phyloP scores from a whole-genome alignment of 2,329 filamentous ascomycete genomes.

The Pseudogymnoascus sp. region DNA sequence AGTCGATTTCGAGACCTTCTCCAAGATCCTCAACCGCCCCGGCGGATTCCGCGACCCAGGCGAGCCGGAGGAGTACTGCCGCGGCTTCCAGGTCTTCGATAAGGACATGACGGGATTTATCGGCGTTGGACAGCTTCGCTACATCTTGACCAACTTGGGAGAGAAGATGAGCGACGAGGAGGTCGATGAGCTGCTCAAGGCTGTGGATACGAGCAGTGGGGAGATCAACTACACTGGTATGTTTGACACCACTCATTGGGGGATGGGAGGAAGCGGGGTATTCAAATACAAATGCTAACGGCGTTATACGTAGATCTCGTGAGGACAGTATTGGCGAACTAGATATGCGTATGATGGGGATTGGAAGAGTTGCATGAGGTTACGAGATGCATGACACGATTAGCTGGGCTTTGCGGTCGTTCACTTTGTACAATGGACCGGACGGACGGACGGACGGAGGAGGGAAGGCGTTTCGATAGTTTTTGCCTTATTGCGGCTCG shows the following conservation, averaged over 20 bases:
- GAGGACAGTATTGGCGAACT: constrained; percentile 81
- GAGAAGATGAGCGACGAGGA: constrained; percentile 99
- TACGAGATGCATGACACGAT: constrained; percentile 14
- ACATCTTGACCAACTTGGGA: constrained; percentile 93
- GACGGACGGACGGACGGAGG: neutral
- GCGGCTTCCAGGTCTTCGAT: constrained; percentile 98
- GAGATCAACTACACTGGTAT: constrained; percentile 96
- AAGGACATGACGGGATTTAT: constrained; percentile 99
- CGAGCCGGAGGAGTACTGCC: constrained; percentile 96
- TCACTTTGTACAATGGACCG: constrained; percentile 9
- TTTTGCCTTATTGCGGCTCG: constrained; percentile 12
- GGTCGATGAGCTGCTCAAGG: constrained; percentile 97
- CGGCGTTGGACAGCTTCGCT: constrained; percentile 93
- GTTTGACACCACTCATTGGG: constrained; percentile 26
- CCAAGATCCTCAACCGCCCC: constrained; percentile 92
- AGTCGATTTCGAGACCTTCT: constrained; percentile 99
- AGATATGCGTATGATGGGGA: constrained; percentile 28
- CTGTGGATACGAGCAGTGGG: constrained; percentile 89
- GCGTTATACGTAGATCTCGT: constrained; percentile 60
- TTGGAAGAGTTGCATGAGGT: neutral
- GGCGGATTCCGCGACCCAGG: constrained; percentile 97
- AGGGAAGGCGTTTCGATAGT: constrained; percentile 11
- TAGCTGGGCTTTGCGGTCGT: constrained; percentile 9
- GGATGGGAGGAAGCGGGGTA: neutral
- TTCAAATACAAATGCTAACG: neutral